Conservation (phyloP, 2,329 filamentous ascomycete species). For the Fusarium subtropicale region DNA sequence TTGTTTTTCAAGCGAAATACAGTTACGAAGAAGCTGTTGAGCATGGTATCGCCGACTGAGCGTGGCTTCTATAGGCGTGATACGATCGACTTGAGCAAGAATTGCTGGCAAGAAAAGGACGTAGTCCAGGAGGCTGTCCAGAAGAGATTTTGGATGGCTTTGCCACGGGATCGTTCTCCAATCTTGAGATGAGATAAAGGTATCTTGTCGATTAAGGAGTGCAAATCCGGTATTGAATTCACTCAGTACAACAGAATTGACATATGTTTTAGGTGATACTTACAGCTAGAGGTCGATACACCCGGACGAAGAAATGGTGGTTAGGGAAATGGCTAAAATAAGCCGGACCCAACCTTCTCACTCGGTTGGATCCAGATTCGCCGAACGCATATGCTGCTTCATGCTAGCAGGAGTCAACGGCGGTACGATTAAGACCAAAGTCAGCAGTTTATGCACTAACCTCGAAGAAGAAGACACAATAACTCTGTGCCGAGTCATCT, state of each 20-base stretch:
- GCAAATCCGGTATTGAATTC: slow-evolving; percentile 58
- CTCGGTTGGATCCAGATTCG: slow-evolving; percentile 52
- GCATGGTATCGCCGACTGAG: slow-evolving; percentile 58
- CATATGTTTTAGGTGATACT: slow-evolving; percentile 45
- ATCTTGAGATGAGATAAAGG: slow-evolving; percentile 63
- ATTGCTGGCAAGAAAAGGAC: slow-evolving; percentile 60
- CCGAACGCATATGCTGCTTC: slow-evolving; percentile 57
- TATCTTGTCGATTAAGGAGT: slow-evolving; percentile 61
- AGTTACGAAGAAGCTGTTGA: slow-evolving; percentile 61
- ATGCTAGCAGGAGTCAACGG: slow-evolving; percentile 53
- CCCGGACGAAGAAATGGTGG: slow-evolving; percentile 68
- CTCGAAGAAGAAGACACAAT: slow-evolving; percentile 66
- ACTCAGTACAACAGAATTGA: slow-evolving; percentile 30
- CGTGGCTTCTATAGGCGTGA: slow-evolving; percentile 55
- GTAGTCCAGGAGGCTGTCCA: slow-evolving; percentile 66
- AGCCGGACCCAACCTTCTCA: slow-evolving; percentile 57
- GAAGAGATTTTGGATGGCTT: slow-evolving; percentile 60
- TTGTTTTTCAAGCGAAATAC: slow-evolving; percentile 60
- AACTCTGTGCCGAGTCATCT: slow-evolving; percentile 52
- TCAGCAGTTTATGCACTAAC: slow-evolving; percentile 50
- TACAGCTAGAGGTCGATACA: slow-evolving; percentile 66
- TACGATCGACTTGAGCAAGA: slow-evolving; percentile 58
- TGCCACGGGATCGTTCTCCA: slow-evolving; percentile 66
- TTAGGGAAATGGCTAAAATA: slow-evolving; percentile 64
- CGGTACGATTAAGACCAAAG: neutral